Percentiles rank a stretch among this genome's conserved stretches.
Evolutionary conservation across 495 filamentous ascomycete species (phyloP).

Genomic region (Lentithecium fluviatile): DNA sequence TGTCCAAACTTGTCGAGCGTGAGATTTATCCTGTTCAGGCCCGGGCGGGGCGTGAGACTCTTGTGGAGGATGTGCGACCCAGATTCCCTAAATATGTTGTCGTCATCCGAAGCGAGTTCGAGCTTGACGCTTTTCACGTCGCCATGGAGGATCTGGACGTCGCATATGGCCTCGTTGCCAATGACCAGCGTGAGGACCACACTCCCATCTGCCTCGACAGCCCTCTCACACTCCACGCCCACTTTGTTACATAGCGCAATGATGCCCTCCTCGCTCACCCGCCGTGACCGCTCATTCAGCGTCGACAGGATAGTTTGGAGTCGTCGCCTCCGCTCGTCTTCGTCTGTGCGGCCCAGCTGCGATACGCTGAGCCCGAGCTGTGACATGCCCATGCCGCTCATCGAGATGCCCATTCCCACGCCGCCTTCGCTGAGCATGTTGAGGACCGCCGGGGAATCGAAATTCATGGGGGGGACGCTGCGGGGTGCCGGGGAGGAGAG

Average conservation of each 20-base stretch:
- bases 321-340: conserved; percentile 58
- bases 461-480: conserved; percentile 39
- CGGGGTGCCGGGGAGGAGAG: conserved; percentile 44
- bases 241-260: conserved; percentile 70
- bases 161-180: conserved; percentile 26
- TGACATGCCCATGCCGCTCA: conserved; percentile 35
- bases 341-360: conserved; percentile 44
- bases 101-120: conserved; percentile 4
- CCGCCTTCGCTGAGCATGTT: conserved; percentile 28
- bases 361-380: conserved; percentile 35
- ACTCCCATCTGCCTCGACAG: conserved; percentile 69
- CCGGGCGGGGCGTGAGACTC: conserved; percentile 51
- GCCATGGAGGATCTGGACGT: conserved; percentile 16
- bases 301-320: conserved; percentile 55
- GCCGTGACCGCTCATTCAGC: conserved; percentile 39
- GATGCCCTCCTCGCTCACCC: conserved; percentile 78
- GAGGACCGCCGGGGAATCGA: conserved; percentile 35
- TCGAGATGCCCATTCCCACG: conserved; percentile 40
- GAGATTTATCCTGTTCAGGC: conserved; percentile 50
- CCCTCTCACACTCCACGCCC: conserved; percentile 75
- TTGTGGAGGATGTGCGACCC: conserved; percentile 55
- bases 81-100: conserved; percentile 30
- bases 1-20: conserved; percentile 68
- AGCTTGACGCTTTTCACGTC: conserved; percentile 39
- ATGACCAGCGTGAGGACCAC: conserved; percentile 40